Conservation (phyloP, 2,329 filamentous ascomycete species). For the Pestalotiopsis sp. region DNA sequence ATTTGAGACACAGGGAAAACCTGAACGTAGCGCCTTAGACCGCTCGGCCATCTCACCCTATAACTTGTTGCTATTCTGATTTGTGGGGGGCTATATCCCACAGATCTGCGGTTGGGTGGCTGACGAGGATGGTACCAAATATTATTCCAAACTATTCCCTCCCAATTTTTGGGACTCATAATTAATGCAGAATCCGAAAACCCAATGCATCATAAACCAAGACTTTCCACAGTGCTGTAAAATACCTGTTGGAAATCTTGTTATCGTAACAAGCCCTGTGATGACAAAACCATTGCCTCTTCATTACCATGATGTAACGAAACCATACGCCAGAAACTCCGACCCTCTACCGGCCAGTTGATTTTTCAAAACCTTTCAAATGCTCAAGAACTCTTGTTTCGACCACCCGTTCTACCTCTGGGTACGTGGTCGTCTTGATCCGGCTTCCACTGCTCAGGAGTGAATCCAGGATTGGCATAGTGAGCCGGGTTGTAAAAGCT, state of each 20-base stretch:
- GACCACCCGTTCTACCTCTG: slow-evolving; percentile 22
- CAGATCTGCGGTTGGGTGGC: background rate
- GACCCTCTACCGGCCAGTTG: slow-evolving; percentile 1
- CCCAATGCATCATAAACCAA: background rate
- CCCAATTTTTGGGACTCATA: background rate
- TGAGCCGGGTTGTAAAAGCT: slow-evolving; percentile 69
- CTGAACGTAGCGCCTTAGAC: background rate
- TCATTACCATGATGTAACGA: background rate
- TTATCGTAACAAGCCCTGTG: background rate
- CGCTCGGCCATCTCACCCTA: background rate
- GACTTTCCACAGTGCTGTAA: background rate
- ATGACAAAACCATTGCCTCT: background rate
- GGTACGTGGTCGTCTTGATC: slow-evolving; percentile 38
- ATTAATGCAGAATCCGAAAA: background rate
- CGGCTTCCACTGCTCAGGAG: slow-evolving; percentile 55
- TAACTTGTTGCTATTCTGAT: background rate
- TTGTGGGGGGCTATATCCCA: background rate
- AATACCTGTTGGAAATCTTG: background rate
- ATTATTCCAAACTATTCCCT: background rate
- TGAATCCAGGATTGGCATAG: slow-evolving; percentile 66
- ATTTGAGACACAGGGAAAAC: background rate
- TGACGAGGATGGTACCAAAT: background rate
- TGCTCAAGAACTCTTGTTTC: slow-evolving; percentile 33
- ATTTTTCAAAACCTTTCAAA: slow-evolving; percentile 28
- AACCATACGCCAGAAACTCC: slow-evolving; percentile 8